Evolutionary conservation across 1,284 basidiomycete genomes (phyloP), one percentile per base, ranked within the genome.

Genomic region (Apiotrichum montevideense): DNA sequence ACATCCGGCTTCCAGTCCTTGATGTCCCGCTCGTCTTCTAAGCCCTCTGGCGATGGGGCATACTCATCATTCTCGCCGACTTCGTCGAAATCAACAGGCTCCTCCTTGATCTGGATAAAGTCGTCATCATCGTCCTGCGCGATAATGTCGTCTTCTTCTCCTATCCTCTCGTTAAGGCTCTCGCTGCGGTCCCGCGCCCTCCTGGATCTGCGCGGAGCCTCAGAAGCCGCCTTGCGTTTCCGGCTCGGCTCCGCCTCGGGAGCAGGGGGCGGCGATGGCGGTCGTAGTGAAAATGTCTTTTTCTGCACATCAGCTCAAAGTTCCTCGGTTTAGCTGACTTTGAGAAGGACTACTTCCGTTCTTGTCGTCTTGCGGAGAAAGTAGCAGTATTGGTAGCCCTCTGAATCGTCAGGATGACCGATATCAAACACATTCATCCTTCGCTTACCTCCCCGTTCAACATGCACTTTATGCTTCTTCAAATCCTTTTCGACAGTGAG

Each of bases 1-100:
- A 74, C 67, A 53, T 72, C 71, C 4, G 71, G 73, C 55, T 75
- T 75, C 67, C 67, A 72, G 61, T 75, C 71, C 55, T 74, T 75
- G 63, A 75, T 69, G 39, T 60, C 62, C 21, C 53, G 56, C 58
- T 72, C 70, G 35, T 63, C 59, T 8, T 59, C 63, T 13, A 61
- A 62, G 4, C 56, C 54, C 2, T 41, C 42, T 1, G 40, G 42
- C 2, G 15, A 32, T 6, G 46, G 45, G 2, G 40, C 47, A 13
- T 45, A 40, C 4, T 34, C 54, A 13, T 56, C 54, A 3, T 21
- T 10, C 14, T 35, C 34, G 47, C 42, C 14, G 29, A 29, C 44
- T 9, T 42, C 29, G 39, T 55, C 42, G 5, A 48, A 44, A 3
- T 55, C 57, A 21, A 51, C 59, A 1, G 59, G 62, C 39, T 69